Conservation (phyloP, 1,284 basidiomycete species). For the Melanopsichium pennsylvanicum region DNA sequence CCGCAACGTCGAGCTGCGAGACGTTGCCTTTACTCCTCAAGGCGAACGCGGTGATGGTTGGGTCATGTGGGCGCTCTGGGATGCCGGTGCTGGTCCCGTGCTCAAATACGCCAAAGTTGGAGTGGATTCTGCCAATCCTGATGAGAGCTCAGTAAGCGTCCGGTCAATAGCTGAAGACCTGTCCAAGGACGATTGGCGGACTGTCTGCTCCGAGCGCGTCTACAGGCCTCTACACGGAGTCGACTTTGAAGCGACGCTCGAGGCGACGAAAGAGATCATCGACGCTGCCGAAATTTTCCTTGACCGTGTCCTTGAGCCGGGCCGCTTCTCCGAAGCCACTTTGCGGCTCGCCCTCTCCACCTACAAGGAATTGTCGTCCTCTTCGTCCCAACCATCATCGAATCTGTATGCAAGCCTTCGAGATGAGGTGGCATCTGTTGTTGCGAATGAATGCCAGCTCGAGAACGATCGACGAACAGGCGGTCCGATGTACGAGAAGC, state of each 20-base stretch:
- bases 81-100: slow-evolving; percentile 50
- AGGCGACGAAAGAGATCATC: slow-evolving; percentile 23
- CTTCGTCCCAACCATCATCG: slow-evolving; percentile 11
- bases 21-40: slow-evolving; percentile 44
- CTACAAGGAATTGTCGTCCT: slow-evolving; percentile 26
- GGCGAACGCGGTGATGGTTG: slow-evolving; percentile 33
- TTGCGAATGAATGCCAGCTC: slow-evolving; percentile 40
- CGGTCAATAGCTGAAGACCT: slow-evolving; percentile 20
- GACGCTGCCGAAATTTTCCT: slow-evolving; percentile 53
- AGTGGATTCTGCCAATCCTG: slow-evolving; percentile 30
- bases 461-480: slow-evolving; percentile 43
- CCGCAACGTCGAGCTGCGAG: slow-evolving; percentile 56
- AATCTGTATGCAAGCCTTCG: slow-evolving; percentile 28
- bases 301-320: slow-evolving; percentile 53
- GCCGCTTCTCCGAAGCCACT: slow-evolving; percentile 48
- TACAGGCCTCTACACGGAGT: slow-evolving; percentile 54
- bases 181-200: slow-evolving; percentile 46
- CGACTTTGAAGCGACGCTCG: slow-evolving; percentile 53
- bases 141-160: slow-evolving; percentile 30
- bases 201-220: slow-evolving; percentile 38
- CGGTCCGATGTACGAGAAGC: slow-evolving; percentile 42
- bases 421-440: slow-evolving; percentile 40
- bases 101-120: slow-evolving; percentile 45
- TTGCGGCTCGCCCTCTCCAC: slow-evolving; percentile 32
- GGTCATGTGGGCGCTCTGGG: slow-evolving; percentile 61